Evolutionary conservation across 192 early-diverging fungal species (phyloP), one percentile per base, ranked within the genome.

Genomic region (Phlyctochytrium arcticum): DNA sequence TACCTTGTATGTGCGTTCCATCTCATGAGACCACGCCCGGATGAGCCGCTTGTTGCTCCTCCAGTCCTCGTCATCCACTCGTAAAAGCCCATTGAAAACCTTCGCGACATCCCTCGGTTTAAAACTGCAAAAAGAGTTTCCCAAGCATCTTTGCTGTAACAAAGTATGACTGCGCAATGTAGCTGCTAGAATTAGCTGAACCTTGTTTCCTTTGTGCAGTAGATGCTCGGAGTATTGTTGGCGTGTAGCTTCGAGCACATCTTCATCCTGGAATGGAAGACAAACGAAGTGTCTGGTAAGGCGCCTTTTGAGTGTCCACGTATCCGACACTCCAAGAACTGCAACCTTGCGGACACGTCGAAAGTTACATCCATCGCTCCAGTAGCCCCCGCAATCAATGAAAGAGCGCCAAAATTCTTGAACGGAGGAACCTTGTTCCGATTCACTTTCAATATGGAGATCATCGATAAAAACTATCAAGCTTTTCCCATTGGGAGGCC

Each of bases 381-480:
- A 64, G 33, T 57, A 64, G 15, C 54, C 51, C 1, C 36, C 21
- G 12, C 15, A n/a, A 36, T 58, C 60, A 1, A 56, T n/a, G 50
- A 61, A 57, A 30, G 34, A 61, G 0, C 60, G 44, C 44, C 37
- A 36, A 56, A 57, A 61, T 3, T 61, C 60, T n/a, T 15, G 19
- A 8, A 57, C 54, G 9, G 51, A 17, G n/a, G 37, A 17, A 61
- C 10, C 17, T 12, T 1, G 15, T 9, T 48, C 21, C 2, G 60
- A 60, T 56, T 8, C 12, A n/a, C n/a, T n/a, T n/a, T 12, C 15
- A n/a, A 57, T 3, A 49, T 61, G 60, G 9, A 61, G 17, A 47
- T 61, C 60, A 26, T 64, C 62, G 1, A 64, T 26, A 59, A 64
- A 64, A 19, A 64, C 30, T 8, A 57, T 64, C 32, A 64, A 56